A percentile compares a stretch with the other conserved stretches of the same genome.
phyloP scores from a whole-genome alignment of 345 rosid species.

The Aquilaria sinensis region DNA sequence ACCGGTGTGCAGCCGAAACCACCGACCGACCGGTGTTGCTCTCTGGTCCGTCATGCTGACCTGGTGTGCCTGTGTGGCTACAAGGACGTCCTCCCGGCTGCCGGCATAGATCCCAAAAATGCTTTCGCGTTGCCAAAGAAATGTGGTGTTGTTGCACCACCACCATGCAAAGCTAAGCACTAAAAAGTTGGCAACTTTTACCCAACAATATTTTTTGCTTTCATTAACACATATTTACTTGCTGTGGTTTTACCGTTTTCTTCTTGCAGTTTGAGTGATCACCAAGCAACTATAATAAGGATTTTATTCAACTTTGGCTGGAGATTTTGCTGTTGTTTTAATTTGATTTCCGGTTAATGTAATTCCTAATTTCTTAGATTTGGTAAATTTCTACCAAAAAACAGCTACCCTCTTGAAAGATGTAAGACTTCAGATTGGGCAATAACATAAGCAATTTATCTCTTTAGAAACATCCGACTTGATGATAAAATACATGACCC shows the following conservation, averaged over 20 bases:
- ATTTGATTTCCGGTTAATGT: no score
- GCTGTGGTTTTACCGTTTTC: neutral
- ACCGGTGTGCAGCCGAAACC: slow-evolving; percentile 36
- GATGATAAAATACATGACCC: no score
- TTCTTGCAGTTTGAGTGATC: slow-evolving; percentile 1
- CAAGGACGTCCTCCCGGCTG: slow-evolving; percentile 33
- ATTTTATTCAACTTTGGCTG: no score
- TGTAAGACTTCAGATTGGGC: no score
- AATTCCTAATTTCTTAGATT: no score
- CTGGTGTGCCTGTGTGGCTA: slow-evolving; percentile 42
- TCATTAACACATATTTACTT: neutral
- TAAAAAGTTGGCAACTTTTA: neutral
- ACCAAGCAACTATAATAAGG: neutral
- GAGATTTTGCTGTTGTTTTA: no score
- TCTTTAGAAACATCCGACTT: no score
- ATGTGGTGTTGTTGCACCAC: slow-evolving; percentile 35
- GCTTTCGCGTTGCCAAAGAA: slow-evolving; percentile 42
- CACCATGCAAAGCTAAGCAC: slow-evolving; percentile 25
- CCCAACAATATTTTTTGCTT: neutral
- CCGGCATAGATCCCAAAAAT: slow-evolving; percentile 34
- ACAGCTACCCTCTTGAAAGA: no score
- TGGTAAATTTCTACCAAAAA: no score
- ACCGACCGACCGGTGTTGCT: slow-evolving; percentile 41
- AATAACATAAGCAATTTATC: no score
- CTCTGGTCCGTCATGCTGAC: slow-evolving; percentile 25